Conservation (phyloP, 2,329 filamentous ascomycete species). For the Beauveria asiatica region DNA sequence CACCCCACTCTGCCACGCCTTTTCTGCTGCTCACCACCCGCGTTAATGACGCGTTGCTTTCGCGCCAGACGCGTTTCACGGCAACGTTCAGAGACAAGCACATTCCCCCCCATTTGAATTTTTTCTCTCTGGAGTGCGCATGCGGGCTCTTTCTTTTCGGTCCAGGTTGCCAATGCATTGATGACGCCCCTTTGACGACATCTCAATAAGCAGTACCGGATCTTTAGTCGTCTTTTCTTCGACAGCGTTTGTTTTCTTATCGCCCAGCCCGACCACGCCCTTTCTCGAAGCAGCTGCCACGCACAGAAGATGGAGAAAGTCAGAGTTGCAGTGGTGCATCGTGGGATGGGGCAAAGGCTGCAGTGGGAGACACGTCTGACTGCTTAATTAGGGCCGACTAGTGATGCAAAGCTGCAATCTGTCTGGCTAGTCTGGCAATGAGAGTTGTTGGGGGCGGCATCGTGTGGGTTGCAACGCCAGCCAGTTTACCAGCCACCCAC, state of each 20-base stretch:
- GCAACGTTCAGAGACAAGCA: conserved; percentile 1
- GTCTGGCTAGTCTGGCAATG: neutral
- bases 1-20: neutral
- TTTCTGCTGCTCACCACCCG: neutral
- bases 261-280: neutral
- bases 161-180: neutral
- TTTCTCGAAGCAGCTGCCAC: neutral
- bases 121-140: neutral
- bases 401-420: neutral
- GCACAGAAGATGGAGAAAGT: neutral
- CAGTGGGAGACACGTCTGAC: neutral
- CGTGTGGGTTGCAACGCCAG: neutral
- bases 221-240: no score
- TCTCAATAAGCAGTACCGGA: neutral
- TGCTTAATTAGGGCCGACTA: neutral
- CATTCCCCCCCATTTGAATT: neutral
- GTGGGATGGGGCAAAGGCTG: neutral
- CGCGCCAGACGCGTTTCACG: conserved; percentile 7
- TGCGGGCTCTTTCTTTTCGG: neutral
- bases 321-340: neutral
- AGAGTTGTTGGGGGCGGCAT: neutral
- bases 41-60: conserved; percentile 11
- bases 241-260: neutral
- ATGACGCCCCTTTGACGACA: neutral
- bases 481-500: neutral